These are phyloP conservation scores for Ceratobasidium sp. DNA, from an alignment of 1,284 basidiomycete genomes.

Conservation along the genomic window DNA sequence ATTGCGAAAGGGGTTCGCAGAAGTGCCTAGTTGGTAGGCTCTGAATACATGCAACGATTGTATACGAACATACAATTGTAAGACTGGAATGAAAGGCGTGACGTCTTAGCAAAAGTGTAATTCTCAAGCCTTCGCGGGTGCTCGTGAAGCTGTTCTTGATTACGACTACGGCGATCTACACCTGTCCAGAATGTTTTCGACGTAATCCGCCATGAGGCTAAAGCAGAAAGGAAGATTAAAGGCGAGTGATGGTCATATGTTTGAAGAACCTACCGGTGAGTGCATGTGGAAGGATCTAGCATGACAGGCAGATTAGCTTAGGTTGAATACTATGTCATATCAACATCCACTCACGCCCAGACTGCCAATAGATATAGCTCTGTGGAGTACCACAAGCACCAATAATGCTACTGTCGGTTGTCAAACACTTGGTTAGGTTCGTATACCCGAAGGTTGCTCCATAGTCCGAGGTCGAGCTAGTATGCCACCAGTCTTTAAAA, in stretches of 20 bases:
- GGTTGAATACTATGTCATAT: neutral
- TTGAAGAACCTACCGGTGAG: slow-evolving; percentile 41
- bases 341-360: slow-evolving; percentile 38
- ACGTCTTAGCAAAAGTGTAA: too few relatives aligned
- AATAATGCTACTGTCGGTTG: slow-evolving; percentile 38
- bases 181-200: slow-evolving; percentile 36
- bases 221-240: too few relatives aligned
- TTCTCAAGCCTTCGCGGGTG: too few relatives aligned
- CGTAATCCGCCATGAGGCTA: slow-evolving; percentile 41
- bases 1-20: slow-evolving; percentile 56
- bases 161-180: slow-evolving; percentile 18
- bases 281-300: slow-evolving; percentile 40
- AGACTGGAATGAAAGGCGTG: too few relatives aligned
- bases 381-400: slow-evolving; percentile 38
- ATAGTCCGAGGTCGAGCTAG: slow-evolving; percentile 19
- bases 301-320: neutral
- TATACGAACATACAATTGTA: too few relatives aligned
- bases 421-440: slow-evolving; percentile 36
- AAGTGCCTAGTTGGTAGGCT: slow-evolving; percentile 48
- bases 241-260: too few relatives aligned
- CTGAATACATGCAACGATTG: too few relatives aligned
- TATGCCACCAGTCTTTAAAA: neutral
- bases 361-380: slow-evolving; percentile 40
- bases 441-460: slow-evolving; percentile 36
- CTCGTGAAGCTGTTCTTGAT: too few relatives aligned